Base-by-base conservation (phyloP, 2,329 filamentous ascomycete genomes). In the Trichoderma asperellum region DNA sequence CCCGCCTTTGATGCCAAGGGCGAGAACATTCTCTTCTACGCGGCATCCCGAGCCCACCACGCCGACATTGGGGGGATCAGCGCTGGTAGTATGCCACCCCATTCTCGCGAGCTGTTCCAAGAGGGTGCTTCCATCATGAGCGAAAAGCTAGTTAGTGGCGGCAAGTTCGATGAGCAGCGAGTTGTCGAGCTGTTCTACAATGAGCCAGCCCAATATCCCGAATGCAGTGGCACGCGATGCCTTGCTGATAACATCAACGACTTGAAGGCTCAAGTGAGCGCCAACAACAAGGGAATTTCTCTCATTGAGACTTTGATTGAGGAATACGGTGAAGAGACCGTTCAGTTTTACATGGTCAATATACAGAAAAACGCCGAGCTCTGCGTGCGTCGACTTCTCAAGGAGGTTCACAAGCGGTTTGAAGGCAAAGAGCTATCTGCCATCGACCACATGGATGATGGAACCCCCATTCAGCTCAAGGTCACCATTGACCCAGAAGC, bases 241-340 rank as follows among this genome's bases (percentile, higher is more conserved):
- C 82, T 96, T 0, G 89, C 88, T 14, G 92, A 96, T 76, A 95
- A 95, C 74, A 84, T 96, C 71, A 94, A 93, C 58, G 92, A 96
- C 75, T 81, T 96, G 27, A 93, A 94, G 77, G 92, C 92, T 0
- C 92, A 95, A 76, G 90, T 95, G 4, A 92, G 92, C 0, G 92
- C 92, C 1, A 96, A 96, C 75, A 91, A 93, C 74, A 94, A 94
- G 73, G 92, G 92, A 1, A 95, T 96, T 72, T 91, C 89, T n/a
- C 82, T 96, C 27, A 95, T 96, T 72, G 88, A 87, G 68, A 85
- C 87, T 0, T 81, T 96, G 2, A 94, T 96, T 72, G 85, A 87
- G 21, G 92, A 96, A 74, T 95, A 94, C 73, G 90, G 91, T 14
- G 89, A 93, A 70, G 84, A 90, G 4, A 91, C 91, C 0, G 92